phyloP scores from a whole-genome alignment of 1,284 basidiomycete genomes.

The Sutorius eximius region DNA sequence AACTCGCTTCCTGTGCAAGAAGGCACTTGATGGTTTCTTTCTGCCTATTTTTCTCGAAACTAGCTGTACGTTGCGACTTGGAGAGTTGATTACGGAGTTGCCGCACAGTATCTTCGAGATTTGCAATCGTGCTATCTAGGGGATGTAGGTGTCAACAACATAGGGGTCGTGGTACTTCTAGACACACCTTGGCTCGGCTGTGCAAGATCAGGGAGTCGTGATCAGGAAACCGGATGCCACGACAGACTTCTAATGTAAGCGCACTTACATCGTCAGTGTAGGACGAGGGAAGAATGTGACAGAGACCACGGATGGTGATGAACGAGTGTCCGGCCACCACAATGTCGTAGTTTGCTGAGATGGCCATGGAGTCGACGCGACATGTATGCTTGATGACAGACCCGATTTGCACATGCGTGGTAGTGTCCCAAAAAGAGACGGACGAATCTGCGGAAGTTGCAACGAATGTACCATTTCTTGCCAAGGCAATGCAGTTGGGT shows the following conservation, averaged over 20 bases:
- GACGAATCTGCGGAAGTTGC: not conserved
- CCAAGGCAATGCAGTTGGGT: not conserved
- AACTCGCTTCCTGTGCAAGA: not conserved
- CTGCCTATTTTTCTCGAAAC: not conserved
- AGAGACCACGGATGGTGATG: not conserved
- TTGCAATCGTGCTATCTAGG: not conserved
- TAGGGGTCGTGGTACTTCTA: too few species aligned
- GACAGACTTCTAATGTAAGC: not conserved
- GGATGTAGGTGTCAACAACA: not conserved
- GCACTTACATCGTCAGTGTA: conserved; percentile 1
- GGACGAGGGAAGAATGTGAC: not conserved
- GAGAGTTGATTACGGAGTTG: not conserved
- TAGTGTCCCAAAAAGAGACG: not conserved
- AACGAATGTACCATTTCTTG: not conserved
- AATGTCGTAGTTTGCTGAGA: not conserved
- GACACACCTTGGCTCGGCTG: not conserved
- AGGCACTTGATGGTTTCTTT: not conserved
- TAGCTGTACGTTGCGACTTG: not conserved
- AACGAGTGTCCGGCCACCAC: not conserved
- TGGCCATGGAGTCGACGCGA: not conserved
- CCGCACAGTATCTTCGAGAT: not conserved
- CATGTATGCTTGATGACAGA: not conserved
- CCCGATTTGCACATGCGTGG: not conserved
- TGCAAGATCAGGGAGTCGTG: not conserved
- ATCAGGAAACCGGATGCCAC: not conserved